Conservation (phyloP, 1,284 basidiomycete genomes). For the Mycena citricolor region DNA sequence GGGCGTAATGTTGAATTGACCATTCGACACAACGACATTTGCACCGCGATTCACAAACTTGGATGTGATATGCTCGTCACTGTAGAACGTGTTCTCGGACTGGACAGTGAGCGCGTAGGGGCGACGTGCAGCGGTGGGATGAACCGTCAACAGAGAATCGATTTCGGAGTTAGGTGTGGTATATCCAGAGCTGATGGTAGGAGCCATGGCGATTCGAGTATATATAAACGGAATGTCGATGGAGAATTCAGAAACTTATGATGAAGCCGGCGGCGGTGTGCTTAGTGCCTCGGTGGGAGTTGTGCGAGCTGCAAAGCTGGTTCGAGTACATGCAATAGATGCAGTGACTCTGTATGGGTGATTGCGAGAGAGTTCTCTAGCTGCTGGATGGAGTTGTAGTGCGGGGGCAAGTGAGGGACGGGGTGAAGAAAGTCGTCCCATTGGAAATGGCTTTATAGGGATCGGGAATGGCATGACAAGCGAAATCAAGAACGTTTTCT, state of each 20-base stretch:
- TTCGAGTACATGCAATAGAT: constrained; percentile 79
- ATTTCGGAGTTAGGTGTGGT: constrained; percentile 66
- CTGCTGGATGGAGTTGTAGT: too few species aligned
- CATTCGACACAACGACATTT: constrained; percentile 66
- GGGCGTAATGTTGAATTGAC: constrained; percentile 77
- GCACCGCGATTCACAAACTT: constrained; percentile 85
- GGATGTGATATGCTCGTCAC: constrained; percentile 79
- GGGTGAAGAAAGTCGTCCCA: too few species aligned
- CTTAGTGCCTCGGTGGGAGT: constrained; percentile 73
- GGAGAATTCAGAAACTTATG: constrained; percentile 46
- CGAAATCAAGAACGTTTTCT: too few species aligned
- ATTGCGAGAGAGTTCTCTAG: not conserved
- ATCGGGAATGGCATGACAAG: too few species aligned
- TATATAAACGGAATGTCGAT: constrained; percentile 25
- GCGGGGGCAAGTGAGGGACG: constrained; percentile 5
- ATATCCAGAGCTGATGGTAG: constrained; percentile 56
- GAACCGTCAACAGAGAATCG: constrained; percentile 66
- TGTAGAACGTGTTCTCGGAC: constrained; percentile 80
- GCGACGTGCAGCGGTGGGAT: constrained; percentile 83
- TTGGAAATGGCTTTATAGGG: too few species aligned
- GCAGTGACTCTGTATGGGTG: constrained; percentile 11
- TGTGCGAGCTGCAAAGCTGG: constrained; percentile 79
- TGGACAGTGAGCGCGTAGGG: constrained; percentile 81
- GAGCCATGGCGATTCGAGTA: constrained; percentile 47
- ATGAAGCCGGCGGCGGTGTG: constrained; percentile 68